Percentiles rank a stretch among this genome's conserved stretches.
phyloP scores from a whole-genome alignment of 139 green algal genomes.

The Ostreobium quekettii region DNA sequence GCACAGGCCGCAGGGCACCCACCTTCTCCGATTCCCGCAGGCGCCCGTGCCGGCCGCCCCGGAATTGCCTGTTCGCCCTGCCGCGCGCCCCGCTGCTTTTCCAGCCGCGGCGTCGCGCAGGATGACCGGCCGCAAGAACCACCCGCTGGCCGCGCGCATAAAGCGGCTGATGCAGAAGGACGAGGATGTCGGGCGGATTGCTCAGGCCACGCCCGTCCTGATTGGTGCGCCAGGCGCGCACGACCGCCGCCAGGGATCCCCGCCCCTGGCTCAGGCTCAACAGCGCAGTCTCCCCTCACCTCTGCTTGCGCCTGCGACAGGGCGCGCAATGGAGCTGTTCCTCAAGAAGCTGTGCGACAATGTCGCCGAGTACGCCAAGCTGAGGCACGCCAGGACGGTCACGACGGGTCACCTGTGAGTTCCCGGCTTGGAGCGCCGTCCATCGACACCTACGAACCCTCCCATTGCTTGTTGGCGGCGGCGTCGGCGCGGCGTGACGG shows the following conservation, averaged over 20 bases:
- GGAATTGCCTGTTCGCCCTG: too few relatives aligned
- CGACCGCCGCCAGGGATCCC: not conserved
- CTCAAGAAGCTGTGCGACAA: slow-evolving; percentile 60
- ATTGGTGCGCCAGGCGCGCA: slow-evolving; percentile 54
- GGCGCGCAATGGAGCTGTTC: slow-evolving; percentile 82
- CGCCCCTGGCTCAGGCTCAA: not conserved
- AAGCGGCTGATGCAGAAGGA: slow-evolving; percentile 94
- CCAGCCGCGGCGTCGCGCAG: too few relatives aligned
- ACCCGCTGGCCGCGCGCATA: slow-evolving; percentile 61
- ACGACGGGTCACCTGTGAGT: slow-evolving; percentile 71
- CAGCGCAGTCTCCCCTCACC: not conserved
- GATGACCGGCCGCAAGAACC: not conserved
- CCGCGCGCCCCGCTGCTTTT: too few relatives aligned
- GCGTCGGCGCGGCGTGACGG: too few relatives aligned
- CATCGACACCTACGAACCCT: not conserved
- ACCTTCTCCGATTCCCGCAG: too few relatives aligned
- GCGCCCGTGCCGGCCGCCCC: too few relatives aligned
- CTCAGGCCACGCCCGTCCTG: slow-evolving; percentile 72
- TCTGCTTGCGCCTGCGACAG: slow-evolving; percentile 30
- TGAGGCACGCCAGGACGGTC: slow-evolving; percentile 59
- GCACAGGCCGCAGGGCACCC: too few relatives aligned
- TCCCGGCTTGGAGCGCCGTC: too few relatives aligned
- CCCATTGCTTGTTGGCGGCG: too few relatives aligned
- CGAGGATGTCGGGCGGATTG: slow-evolving; percentile 92
- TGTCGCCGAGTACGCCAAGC: slow-evolving; percentile 42